Evolutionary conservation across 169 alveolate species (phyloP).

Genomic region (Cryptosporidium baileyi): DNA sequence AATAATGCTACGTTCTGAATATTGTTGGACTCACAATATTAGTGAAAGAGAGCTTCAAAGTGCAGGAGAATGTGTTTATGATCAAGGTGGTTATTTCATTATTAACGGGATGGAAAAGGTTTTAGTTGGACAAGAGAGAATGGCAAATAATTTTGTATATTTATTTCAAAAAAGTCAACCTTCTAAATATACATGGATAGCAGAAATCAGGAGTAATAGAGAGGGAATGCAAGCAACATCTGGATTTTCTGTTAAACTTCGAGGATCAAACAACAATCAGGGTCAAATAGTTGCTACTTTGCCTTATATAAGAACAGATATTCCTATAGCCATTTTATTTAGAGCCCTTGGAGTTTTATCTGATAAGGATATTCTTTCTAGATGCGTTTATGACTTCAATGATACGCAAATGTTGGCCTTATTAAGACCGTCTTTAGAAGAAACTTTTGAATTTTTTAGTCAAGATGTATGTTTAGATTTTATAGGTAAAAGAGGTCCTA

Average conservation of each 20-base stretch:
- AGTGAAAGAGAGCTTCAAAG: slow-evolving; percentile 88
- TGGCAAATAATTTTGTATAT: slow-evolving; percentile 98
- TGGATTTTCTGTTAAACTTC: slow-evolving; percentile 91
- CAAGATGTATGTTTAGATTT: slow-evolving; percentile 90
- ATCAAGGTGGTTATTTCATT: slow-evolving; percentile 95
- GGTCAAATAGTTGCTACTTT: slow-evolving; percentile 95
- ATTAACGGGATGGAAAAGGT: slow-evolving; percentile 99
- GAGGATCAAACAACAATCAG: slow-evolving; percentile 71
- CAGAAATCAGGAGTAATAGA: slow-evolving; percentile 94
- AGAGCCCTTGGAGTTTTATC: slow-evolving; percentile 96
- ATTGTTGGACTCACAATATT: slow-evolving; percentile 91
- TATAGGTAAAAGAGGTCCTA: slow-evolving; percentile 96
- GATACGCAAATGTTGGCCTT: slow-evolving; percentile 96
- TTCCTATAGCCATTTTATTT: slow-evolving; percentile 95
- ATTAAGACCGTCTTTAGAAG: slow-evolving; percentile 94
- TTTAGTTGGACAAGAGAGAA: slow-evolving; percentile 98
- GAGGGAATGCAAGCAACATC: slow-evolving; percentile 94
- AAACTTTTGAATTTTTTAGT: slow-evolving; percentile 90
- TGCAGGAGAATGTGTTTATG: slow-evolving; percentile 96
- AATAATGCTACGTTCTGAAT: slow-evolving; percentile 95
- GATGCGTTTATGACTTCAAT: slow-evolving; percentile 91
- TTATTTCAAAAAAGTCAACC: slow-evolving; percentile 96
- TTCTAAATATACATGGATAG: slow-evolving; percentile 96
- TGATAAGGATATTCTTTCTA: slow-evolving; percentile 87
- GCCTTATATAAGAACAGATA: slow-evolving; percentile 94